phyloP scores from a whole-genome alignment of 164 flowering plant species.

The Cinnamomum chago region DNA sequence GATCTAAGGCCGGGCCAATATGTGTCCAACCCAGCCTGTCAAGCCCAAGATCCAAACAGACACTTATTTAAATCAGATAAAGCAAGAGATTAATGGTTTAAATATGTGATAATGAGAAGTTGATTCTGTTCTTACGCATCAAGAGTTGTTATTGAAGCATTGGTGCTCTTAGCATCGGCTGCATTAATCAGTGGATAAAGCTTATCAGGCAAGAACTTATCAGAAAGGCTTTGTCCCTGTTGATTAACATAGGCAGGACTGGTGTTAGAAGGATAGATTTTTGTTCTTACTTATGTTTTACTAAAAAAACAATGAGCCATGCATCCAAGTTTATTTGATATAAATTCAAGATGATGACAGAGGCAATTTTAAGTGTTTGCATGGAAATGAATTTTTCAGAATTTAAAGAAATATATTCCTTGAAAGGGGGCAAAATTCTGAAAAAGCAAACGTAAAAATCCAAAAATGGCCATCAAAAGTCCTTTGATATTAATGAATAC shows the following conservation, averaged over 20 bases:
- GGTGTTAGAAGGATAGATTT: background rate
- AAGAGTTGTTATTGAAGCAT: slow-evolving; percentile 15
- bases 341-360: background rate
- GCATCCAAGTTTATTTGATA: background rate
- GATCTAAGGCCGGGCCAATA: too few relatives aligned
- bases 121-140: background rate
- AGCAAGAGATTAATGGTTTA: too few relatives aligned
- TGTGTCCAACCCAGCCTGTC: too few relatives aligned
- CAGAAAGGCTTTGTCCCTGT: slow-evolving; percentile 55
- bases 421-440: too few relatives aligned
- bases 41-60: too few relatives aligned
- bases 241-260: background rate
- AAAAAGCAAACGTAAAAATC: too few relatives aligned
- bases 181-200: slow-evolving; percentile 33
- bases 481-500: too few relatives aligned
- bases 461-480: too few relatives aligned
- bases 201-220: slow-evolving; percentile 11
- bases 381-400: background rate
- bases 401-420: too few relatives aligned
- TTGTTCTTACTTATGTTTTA: background rate
- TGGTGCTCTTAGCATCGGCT: slow-evolving; percentile 27
- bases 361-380: background rate
- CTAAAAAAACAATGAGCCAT: too few relatives aligned
- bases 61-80: too few relatives aligned
- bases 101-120: background rate